A percentile compares a stretch with the other conserved stretches of the same genome.
phyloP scores from a whole-genome alignment of 352 stramenopile genomes.

The Discostella stelligera region DNA sequence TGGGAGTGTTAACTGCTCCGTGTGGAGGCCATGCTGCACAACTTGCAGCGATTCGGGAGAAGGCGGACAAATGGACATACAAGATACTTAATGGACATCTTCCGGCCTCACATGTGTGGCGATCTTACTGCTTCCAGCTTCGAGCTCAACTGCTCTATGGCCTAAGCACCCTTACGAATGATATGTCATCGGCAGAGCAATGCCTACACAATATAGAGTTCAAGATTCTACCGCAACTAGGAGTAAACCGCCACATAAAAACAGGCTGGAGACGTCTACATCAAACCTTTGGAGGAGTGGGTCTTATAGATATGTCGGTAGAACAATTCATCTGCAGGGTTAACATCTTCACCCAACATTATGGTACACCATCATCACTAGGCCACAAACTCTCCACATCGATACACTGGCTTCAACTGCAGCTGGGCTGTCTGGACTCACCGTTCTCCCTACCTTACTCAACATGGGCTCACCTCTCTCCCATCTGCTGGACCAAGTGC shows the following conservation, averaged over 20 bases:
- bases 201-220: not conserved
- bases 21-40: not conserved
- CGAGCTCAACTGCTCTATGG: not conserved
- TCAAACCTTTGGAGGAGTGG: constrained; percentile 23
- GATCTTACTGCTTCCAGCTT: not conserved
- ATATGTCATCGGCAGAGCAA: not conserved
- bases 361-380: constrained; percentile 1
- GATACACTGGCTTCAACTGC: constrained; percentile 9
- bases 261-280: constrained; percentile 14
- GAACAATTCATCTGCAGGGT: constrained; percentile 16
- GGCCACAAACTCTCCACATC: constrained; percentile 4
- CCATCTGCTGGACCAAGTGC: not conserved
- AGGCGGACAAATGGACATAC: not conserved
- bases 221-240: constrained; percentile 20
- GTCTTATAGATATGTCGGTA: constrained; percentile 8
- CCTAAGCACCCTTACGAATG: constrained; percentile 2
- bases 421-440: not conserved
- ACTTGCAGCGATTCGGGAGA: not conserved
- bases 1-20: not conserved
- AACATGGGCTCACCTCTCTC: not conserved
- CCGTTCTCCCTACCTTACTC: not conserved
- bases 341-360: constrained; percentile 38
- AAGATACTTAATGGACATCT: constrained; percentile 1
- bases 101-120: not conserved
- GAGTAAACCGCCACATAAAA: constrained; percentile 27